Evolutionary conservation across 208 protist genomes (phyloP).

Genomic region (Leishmania guyanensis): DNA sequence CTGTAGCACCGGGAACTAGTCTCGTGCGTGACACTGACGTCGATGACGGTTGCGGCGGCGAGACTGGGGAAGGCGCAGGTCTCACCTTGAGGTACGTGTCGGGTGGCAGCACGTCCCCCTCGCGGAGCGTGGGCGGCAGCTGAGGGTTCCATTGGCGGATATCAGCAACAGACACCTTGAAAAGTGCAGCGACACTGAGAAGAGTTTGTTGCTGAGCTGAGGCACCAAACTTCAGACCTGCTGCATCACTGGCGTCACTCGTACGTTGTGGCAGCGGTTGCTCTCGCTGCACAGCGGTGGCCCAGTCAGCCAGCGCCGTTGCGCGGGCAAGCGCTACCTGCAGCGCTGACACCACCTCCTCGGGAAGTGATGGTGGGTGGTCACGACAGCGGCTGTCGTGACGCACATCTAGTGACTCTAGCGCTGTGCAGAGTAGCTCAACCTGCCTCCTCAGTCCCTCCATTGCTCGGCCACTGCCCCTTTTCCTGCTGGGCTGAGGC

Average conservation of each 20-base stretch:
- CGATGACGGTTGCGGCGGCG: neutral
- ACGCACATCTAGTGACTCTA: slow-evolving; percentile 34
- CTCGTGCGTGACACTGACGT: neutral
- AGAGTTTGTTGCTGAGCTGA: neutral
- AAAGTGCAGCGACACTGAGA: slow-evolving; percentile 23
- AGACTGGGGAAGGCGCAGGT: slow-evolving; percentile 8
- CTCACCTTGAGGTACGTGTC: slow-evolving; percentile 61
- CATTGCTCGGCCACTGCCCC: slow-evolving; percentile 14
- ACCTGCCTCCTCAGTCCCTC: slow-evolving; percentile 52
- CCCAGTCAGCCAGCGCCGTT: slow-evolving; percentile 47
- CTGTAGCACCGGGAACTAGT: neutral
- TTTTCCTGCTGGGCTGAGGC: neutral
- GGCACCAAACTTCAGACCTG: neutral
- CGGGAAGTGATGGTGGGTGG: slow-evolving; percentile 13
- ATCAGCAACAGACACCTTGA: slow-evolving; percentile 30
- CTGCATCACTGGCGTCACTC: neutral
- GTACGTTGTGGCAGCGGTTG: neutral
- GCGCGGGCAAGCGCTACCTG: slow-evolving; percentile 47
- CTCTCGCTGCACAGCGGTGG: slow-evolving; percentile 24
- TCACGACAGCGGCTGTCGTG: neutral
- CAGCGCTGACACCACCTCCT: slow-evolving; percentile 42
- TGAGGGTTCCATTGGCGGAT: slow-evolving; percentile 62
- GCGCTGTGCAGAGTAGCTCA: slow-evolving; percentile 37
- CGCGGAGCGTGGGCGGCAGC: slow-evolving; percentile 26
- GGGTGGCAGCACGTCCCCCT: slow-evolving; percentile 33